phyloP scores from a whole-genome alignment of 2,329 filamentous ascomycete genomes.

The Aureobasidium lini region DNA sequence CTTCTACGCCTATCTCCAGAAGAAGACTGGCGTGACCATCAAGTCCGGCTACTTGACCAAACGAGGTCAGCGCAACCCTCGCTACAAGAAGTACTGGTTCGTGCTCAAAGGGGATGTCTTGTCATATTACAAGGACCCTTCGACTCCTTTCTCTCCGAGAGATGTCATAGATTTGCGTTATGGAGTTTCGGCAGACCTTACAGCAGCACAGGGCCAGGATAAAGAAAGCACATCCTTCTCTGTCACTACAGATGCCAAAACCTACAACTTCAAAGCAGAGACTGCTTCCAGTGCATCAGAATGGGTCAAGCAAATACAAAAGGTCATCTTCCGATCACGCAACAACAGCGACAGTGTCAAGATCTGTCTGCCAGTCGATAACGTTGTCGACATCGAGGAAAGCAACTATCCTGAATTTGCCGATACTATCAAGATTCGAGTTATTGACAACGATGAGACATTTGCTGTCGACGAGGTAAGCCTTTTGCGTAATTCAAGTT shows the following conservation, averaged over 20 bases:
- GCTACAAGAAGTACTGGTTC: slow-evolving; percentile 90
- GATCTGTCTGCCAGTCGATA: slow-evolving; percentile 81
- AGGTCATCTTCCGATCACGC: slow-evolving; percentile 90
- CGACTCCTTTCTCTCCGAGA: slow-evolving; percentile 82
- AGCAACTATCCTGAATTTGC: slow-evolving; percentile 85
- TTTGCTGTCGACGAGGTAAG: slow-evolving; percentile 87
- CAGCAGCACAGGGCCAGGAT: slow-evolving; percentile 58
- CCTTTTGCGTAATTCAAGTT: slow-evolving; percentile 10
- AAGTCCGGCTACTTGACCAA: slow-evolving; percentile 89
- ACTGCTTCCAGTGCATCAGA: slow-evolving; percentile 82
- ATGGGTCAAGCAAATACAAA: slow-evolving; percentile 90
- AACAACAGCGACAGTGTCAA: slow-evolving; percentile 97
- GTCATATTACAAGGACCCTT: slow-evolving; percentile 77
- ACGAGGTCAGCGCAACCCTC: slow-evolving; percentile 78
- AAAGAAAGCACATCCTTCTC: slow-evolving; percentile 72
- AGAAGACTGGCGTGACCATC: slow-evolving; percentile 64
- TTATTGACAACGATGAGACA: slow-evolving; percentile 88
- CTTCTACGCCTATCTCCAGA: slow-evolving; percentile 95
- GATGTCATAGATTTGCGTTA: slow-evolving; percentile 90
- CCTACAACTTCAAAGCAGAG: slow-evolving; percentile 83
- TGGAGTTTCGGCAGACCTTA: slow-evolving; percentile 75
- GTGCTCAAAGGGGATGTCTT: slow-evolving; percentile 84
- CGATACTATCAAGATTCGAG: slow-evolving; percentile 86
- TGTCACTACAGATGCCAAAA: slow-evolving; percentile 73
- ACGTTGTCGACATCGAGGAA: slow-evolving; percentile 87